Evolutionary conservation across 305 asterid species (phyloP).

Genomic region (Petunia hybrid): DNA sequence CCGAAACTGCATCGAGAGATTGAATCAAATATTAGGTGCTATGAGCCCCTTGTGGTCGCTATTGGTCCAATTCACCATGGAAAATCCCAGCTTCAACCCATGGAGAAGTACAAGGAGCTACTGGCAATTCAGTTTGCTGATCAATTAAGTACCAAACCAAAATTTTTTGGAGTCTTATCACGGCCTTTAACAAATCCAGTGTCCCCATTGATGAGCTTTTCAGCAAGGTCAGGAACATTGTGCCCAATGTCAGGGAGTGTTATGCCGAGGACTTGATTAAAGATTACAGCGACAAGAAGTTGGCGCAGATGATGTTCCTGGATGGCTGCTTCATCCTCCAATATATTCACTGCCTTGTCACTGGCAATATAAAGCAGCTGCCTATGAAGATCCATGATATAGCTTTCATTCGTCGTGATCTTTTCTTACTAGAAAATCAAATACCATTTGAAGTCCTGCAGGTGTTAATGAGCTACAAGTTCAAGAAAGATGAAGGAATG

Average conservation of each 20-base stretch:
- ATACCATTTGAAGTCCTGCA: constrained; percentile 24
- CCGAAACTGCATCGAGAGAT: neutral
- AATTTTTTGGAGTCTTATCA: too few species aligned
- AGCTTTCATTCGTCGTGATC: neutral
- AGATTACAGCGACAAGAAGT: neutral
- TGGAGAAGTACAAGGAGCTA: neutral
- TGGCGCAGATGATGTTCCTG: constrained; percentile 28
- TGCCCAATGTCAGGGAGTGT: neutral
- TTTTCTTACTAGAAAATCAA: constrained; percentile 34
- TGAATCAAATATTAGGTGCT: neutral
- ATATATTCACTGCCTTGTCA: neutral
- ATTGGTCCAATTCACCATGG: constrained; percentile 20
- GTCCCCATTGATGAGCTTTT: neutral
- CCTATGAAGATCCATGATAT: constrained; percentile 15
- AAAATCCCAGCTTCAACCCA: neutral
- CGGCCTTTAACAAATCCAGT: neutral
- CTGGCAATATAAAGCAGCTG: neutral
- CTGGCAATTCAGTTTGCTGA: neutral
- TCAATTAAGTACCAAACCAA: neutral
- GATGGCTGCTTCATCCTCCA: constrained; percentile 33
- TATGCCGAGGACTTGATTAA: neutral
- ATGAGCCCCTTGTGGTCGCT: neutral
- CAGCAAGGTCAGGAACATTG: neutral
- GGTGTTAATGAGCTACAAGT: neutral
- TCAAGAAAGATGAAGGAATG: constrained; percentile 2